Evolutionary conservation across 2,329 filamentous ascomycete species (phyloP).

Genomic region (Fusarium sp.): DNA sequence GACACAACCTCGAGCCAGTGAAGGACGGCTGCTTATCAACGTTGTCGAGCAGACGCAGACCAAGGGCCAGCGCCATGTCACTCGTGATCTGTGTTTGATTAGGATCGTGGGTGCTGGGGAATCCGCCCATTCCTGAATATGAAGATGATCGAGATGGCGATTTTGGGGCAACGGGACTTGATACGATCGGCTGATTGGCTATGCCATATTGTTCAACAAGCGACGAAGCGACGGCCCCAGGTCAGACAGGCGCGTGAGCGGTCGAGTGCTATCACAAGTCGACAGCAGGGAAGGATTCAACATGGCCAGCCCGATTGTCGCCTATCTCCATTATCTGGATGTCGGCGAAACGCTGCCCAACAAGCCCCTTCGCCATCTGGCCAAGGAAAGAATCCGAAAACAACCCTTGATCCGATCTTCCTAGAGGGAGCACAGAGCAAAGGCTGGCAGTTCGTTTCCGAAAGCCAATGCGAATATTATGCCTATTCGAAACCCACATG

Average conservation of each 20-base stretch:
- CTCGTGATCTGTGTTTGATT: constrained; percentile 8
- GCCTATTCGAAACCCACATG: background rate
- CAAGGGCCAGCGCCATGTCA: background rate
- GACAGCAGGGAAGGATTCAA: background rate
- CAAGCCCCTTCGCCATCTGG: background rate
- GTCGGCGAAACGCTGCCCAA: background rate
- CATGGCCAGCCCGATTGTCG: background rate
- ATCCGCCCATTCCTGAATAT: background rate
- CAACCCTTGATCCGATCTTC: background rate
- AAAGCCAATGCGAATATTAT: constrained; percentile 1
- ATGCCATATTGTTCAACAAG: background rate
- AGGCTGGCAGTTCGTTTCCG: background rate
- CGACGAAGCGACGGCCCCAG: background rate
- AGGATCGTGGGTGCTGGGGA: background rate
- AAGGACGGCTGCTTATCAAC: constrained; percentile 17
- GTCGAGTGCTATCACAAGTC: background rate
- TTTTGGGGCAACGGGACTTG: background rate
- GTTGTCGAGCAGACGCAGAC: constrained; percentile 12
- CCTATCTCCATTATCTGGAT: background rate
- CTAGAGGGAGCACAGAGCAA: background rate
- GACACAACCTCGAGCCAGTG: constrained; percentile 22
- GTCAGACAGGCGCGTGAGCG: background rate
- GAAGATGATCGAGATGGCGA: background rate
- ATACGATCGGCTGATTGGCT: background rate
- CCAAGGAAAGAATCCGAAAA: background rate